phyloP scores from a whole-genome alignment of 345 rosid genomes.

The Rubroshorea leprosula region DNA sequence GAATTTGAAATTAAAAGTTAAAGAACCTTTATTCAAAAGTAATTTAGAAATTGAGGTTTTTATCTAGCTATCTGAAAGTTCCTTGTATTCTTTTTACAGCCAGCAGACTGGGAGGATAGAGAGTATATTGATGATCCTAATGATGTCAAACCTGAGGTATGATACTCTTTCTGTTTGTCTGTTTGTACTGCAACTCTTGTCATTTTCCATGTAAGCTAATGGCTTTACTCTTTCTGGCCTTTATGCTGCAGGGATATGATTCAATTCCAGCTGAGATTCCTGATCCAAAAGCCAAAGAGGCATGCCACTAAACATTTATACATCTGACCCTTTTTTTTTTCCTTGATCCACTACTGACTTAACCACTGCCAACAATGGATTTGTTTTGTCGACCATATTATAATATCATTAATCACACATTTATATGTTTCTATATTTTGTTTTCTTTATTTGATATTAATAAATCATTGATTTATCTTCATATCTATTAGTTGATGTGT shows the following conservation, averaged over 20 bases:
- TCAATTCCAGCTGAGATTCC: slow-evolving; percentile 53
- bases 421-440: not conserved
- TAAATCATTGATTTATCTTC: not conserved
- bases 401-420: not conserved
- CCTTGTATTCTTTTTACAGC: slow-evolving; percentile 39
- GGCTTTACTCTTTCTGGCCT: slow-evolving; percentile 2
- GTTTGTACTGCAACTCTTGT: not conserved
- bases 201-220: slow-evolving; percentile 7
- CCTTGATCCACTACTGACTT: too few relatives aligned
- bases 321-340: too few relatives aligned
- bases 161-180: slow-evolving; percentile 2
- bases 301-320: slow-evolving; percentile 8
- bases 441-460: not conserved
- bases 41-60: not conserved
- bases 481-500: too few relatives aligned
- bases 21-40: too few relatives aligned
- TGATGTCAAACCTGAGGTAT: slow-evolving; percentile 78
- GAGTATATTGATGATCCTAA: slow-evolving; percentile 85
- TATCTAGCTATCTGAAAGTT: not conserved
- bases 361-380: not conserved
- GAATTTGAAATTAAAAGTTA: too few relatives aligned
- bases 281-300: slow-evolving; percentile 68
- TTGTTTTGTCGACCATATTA: not conserved
- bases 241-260: slow-evolving; percentile 50
- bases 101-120: slow-evolving; percentile 87